phyloP scores from a whole-genome alignment of 2,329 filamentous ascomycete genomes.

The Fusarium denticulatum region DNA sequence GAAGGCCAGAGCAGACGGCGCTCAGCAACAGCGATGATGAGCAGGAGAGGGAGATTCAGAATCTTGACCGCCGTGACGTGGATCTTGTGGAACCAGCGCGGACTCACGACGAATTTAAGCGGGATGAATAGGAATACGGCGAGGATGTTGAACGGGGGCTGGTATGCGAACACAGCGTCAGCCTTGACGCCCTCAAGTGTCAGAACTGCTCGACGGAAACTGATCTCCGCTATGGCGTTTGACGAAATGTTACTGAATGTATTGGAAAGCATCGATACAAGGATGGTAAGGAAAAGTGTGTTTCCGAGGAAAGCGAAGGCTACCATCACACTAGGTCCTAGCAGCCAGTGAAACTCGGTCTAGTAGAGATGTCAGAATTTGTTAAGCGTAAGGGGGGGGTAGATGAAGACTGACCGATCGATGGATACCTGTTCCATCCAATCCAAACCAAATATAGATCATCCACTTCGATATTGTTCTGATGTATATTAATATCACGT shows the following conservation, averaged over 20 bases:
- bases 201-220: slow-evolving; percentile 81
- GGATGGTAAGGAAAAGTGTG: slow-evolving; percentile 87
- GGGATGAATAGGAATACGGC: slow-evolving; percentile 79
- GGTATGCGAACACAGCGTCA: slow-evolving; percentile 84
- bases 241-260: slow-evolving; percentile 82
- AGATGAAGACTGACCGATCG: slow-evolving; percentile 55
- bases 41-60: slow-evolving; percentile 78
- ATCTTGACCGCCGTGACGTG: slow-evolving; percentile 80
- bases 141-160: slow-evolving; percentile 84
- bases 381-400: background rate
- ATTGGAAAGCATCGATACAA: slow-evolving; percentile 87
- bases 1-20: slow-evolving; percentile 72
- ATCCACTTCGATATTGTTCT: slow-evolving; percentile 87
- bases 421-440: slow-evolving; percentile 76
- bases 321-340: slow-evolving; percentile 83
- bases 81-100: slow-evolving; percentile 90
- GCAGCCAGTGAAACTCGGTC: slow-evolving; percentile 79
- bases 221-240: slow-evolving; percentile 84
- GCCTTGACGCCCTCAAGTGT: slow-evolving; percentile 88
- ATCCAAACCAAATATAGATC: slow-evolving; percentile 92
- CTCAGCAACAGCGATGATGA: slow-evolving; percentile 77
- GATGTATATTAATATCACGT: slow-evolving; percentile 10
- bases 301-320: slow-evolving; percentile 87
- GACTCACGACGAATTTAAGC: slow-evolving; percentile 79
- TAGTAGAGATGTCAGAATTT: slow-evolving; percentile 44